phyloP scores from a whole-genome alignment of 495 filamentous ascomycete species.

The Tetracladium setigerum region DNA sequence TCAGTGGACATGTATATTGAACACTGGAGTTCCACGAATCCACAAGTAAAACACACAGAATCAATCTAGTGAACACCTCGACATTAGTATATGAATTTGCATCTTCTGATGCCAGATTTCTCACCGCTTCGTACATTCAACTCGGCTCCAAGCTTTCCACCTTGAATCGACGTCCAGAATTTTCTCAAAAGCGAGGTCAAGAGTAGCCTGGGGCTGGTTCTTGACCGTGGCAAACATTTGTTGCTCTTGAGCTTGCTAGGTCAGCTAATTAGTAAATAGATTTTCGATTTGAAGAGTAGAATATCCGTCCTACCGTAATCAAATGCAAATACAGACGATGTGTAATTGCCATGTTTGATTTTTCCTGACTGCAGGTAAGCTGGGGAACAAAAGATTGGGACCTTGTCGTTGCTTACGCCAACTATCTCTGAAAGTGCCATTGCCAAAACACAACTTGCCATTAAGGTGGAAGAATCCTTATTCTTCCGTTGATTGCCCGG shows the following conservation, averaged over 20 bases:
- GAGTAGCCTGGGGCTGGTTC: conserved; percentile 36
- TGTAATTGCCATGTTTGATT: conserved; percentile 36
- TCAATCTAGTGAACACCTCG: conserved; percentile 26
- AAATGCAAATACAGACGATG: conserved; percentile 45
- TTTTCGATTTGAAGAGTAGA: neutral
- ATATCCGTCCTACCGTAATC: conserved; percentile 34
- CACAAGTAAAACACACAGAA: conserved; percentile 39
- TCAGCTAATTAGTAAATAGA: neutral
- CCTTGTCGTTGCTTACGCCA: conserved; percentile 25
- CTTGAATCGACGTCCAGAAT: conserved; percentile 38
- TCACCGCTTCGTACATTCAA: conserved; percentile 43
- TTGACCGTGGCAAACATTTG: conserved; percentile 41
- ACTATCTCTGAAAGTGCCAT: conserved; percentile 36
- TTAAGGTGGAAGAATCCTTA: too few species aligned
- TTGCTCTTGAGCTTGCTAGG: conserved; percentile 41
- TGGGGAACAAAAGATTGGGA: neutral
- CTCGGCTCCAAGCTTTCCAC: conserved; percentile 47
- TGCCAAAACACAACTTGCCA: too few species aligned
- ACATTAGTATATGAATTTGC: neutral
- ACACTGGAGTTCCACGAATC: conserved; percentile 46
- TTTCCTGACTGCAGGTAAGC: conserved; percentile 32
- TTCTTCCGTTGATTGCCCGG: too few species aligned
- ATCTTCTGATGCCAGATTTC: neutral
- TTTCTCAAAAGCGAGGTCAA: conserved; percentile 31
- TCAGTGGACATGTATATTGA: conserved; percentile 39